Conservation (phyloP, 2,329 filamentous ascomycete species). For the Colletotrichum tanaceti region DNA sequence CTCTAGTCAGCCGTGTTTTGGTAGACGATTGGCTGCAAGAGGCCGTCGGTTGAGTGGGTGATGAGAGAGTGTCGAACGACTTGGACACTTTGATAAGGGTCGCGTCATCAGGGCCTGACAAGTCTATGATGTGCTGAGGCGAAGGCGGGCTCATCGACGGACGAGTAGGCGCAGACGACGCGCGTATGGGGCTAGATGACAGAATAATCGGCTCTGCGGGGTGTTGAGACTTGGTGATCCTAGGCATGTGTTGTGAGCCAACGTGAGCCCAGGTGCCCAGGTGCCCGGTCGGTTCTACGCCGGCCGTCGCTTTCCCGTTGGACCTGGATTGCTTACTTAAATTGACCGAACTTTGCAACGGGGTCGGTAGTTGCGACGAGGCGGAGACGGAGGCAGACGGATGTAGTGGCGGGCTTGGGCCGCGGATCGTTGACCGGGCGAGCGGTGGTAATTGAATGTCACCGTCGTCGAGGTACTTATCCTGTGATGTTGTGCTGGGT, state of each 20-base stretch:
- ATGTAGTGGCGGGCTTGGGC: neutral
- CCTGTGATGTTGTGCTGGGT: neutral
- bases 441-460: neutral
- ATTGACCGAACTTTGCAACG: slow-evolving; percentile 34
- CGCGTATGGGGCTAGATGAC: slow-evolving; percentile 56
- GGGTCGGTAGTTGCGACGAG: slow-evolving; percentile 14
- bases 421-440: neutral
- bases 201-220: slow-evolving; percentile 56
- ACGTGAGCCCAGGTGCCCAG: slow-evolving; percentile 53
- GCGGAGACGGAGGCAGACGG: neutral
- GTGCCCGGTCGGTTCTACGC: slow-evolving; percentile 43
- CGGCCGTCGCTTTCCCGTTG: slow-evolving; percentile 42
- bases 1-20: neutral
- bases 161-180: slow-evolving; percentile 48
- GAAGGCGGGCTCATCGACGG: slow-evolving; percentile 39
- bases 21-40: neutral
- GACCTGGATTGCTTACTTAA: slow-evolving; percentile 49
- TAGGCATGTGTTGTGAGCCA: slow-evolving; percentile 58
- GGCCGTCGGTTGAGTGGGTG: neutral
- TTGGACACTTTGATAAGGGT: neutral
- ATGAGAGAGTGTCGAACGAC: neutral
- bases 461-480: neutral
- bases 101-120: slow-evolving; percentile 16
- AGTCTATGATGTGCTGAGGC: slow-evolving; percentile 21
- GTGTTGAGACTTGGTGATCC: slow-evolving; percentile 45